Evolutionary conservation across 257 asterid species (phyloP).

Genomic region (Marsdenia floribunda): DNA sequence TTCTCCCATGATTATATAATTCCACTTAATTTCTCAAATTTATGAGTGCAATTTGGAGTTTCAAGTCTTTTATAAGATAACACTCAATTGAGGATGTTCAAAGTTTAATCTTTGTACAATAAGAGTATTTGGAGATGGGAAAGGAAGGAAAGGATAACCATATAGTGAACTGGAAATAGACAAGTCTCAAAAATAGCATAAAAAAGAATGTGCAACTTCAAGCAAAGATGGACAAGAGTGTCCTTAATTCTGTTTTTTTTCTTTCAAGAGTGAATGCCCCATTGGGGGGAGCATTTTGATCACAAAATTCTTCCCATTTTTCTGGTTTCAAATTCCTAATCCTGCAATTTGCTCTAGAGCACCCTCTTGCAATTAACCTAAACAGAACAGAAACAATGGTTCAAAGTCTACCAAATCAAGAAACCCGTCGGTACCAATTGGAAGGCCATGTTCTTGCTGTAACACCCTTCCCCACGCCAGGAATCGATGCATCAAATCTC

Average conservation of each 20-base stretch:
- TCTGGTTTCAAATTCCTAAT: neutral
- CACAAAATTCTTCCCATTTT: neutral
- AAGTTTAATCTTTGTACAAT: too few relatives aligned
- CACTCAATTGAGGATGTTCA: too few relatives aligned
- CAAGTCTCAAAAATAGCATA: neutral
- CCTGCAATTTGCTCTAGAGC: neutral
- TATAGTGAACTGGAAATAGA: neutral
- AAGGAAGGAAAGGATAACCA: too few relatives aligned
- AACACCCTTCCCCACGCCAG: too few relatives aligned
- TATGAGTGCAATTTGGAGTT: too few relatives aligned
- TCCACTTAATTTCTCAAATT: too few relatives aligned
- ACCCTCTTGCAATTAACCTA: neutral
- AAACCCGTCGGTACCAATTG: neutral
- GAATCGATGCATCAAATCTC: conserved; percentile 13
- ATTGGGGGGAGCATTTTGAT: neutral
- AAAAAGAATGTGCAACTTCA: neutral
- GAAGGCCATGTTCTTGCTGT: neutral
- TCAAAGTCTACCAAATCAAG: conserved; percentile 3
- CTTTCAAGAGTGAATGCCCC: neutral
- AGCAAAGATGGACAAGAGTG: neutral
- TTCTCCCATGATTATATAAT: too few relatives aligned
- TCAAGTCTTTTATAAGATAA: too few relatives aligned
- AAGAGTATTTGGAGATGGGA: too few relatives aligned
- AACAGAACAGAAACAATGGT: neutral
- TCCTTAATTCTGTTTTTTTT: neutral